Conservation (phyloP, 441 rosid genomes). For the Populus hybrid region DNA sequence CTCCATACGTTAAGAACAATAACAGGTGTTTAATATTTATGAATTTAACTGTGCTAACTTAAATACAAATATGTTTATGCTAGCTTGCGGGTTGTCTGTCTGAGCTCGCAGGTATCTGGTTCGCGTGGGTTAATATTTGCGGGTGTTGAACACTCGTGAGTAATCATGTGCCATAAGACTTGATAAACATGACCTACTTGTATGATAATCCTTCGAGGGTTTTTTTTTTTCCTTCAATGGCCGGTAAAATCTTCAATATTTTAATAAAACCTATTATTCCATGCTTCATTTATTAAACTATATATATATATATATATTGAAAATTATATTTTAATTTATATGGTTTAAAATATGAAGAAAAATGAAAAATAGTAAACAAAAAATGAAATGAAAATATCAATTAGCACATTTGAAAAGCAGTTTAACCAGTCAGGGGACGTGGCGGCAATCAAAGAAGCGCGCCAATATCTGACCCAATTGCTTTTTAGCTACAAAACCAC, state of each 20-base stretch:
- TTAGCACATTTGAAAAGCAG: conserved; percentile 17
- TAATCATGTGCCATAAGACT: background rate
- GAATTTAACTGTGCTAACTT: too few relatives aligned
- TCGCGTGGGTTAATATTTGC: too few relatives aligned
- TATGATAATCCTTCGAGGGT: background rate
- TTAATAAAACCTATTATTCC: too few relatives aligned
- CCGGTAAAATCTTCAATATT: too few relatives aligned
- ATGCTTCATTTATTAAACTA: too few relatives aligned
- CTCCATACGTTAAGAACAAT: too few relatives aligned
- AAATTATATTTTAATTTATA: too few relatives aligned
- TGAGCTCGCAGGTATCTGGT: too few relatives aligned
- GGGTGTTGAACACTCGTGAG: background rate
- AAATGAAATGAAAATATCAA: background rate
- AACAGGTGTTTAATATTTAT: too few relatives aligned
- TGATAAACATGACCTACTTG: background rate
- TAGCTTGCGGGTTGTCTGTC: too few relatives aligned
- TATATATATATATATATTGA: background rate
- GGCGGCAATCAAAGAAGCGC: conserved; percentile 44
- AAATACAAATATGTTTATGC: too few relatives aligned
- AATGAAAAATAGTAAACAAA: background rate
- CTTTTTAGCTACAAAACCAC: conserved; percentile 44
- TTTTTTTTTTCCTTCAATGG: too few relatives aligned
- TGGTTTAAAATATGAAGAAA: background rate
- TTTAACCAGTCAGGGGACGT: conserved; percentile 24
- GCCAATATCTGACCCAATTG: conserved; percentile 53